Evolutionary conservation across 2,329 filamentous ascomycete genomes (phyloP).

Genomic region (Neodidymelliopsis sp.): DNA sequence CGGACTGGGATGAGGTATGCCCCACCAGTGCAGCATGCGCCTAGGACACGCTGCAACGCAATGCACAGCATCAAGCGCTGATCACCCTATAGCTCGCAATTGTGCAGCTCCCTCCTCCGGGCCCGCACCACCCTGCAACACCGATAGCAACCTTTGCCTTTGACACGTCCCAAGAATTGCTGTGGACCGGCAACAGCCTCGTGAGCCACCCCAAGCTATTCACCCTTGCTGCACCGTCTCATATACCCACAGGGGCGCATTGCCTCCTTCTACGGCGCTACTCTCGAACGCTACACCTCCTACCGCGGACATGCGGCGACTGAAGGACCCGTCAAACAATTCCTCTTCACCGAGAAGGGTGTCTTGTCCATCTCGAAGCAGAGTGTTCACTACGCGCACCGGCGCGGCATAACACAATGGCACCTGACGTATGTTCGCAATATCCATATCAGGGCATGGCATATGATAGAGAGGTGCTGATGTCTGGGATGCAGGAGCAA

Average conservation of each 20-base stretch:
- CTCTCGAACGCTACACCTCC: constrained; percentile 89
- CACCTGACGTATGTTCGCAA: constrained; percentile 71
- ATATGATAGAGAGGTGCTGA: constrained; percentile 24
- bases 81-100: constrained; percentile 71
- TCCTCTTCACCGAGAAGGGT: constrained; percentile 90
- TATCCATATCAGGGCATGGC: background rate
- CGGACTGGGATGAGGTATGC: constrained; percentile 60
- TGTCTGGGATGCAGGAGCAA: constrained; percentile 60
- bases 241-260: constrained; percentile 74
- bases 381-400: constrained; percentile 86
- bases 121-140: constrained; percentile 70
- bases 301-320: constrained; percentile 77
- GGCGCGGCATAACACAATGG: constrained; percentile 86
- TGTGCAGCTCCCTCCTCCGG: constrained; percentile 80
- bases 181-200: constrained; percentile 93
- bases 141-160: constrained; percentile 84
- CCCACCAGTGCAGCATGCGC: constrained; percentile 7
- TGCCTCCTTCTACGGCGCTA: constrained; percentile 84
- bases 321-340: constrained; percentile 83
- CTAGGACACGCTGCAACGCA: constrained; percentile 3
- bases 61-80: constrained; percentile 12
- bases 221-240: constrained; percentile 7
- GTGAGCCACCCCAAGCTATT: constrained; percentile 59
- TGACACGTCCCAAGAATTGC: constrained; percentile 84
- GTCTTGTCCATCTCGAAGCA: constrained; percentile 83